Evolutionary conservation across 495 filamentous ascomycete genomes (phyloP).

Genomic region (Paragyromitra xinjiangensis): DNA sequence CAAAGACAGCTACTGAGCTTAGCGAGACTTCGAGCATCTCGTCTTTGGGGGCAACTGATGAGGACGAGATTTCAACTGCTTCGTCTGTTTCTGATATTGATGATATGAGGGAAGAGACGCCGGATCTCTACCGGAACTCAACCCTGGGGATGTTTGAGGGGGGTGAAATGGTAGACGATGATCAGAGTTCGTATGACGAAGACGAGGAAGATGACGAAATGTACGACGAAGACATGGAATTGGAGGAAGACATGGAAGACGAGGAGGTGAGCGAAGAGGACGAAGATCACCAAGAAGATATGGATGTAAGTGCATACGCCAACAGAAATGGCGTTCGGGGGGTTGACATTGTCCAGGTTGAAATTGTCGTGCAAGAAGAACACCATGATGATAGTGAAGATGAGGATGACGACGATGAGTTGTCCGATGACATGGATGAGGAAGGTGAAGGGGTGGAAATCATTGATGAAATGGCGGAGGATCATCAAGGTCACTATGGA

Average conservation of each 20-base stretch:
- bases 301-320: slow-evolving; percentile 65
- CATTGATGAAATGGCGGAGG: slow-evolving; percentile 65
- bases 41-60: slow-evolving; percentile 73
- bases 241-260: slow-evolving; percentile 72
- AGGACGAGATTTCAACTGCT: slow-evolving; percentile 88
- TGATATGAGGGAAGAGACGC: slow-evolving; percentile 92
- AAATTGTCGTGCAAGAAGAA: slow-evolving; percentile 82
- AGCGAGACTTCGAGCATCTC: slow-evolving; percentile 80
- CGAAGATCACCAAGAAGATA: slow-evolving; percentile 74
- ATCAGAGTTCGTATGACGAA: slow-evolving; percentile 75
- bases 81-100: slow-evolving; percentile 89
- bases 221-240: slow-evolving; percentile 64
- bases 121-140: slow-evolving; percentile 95
- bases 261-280: slow-evolving; percentile 87
- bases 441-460: slow-evolving; percentile 68
- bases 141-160: slow-evolving; percentile 94
- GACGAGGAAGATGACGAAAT: slow-evolving; percentile 91
- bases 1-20: slow-evolving; percentile 82
- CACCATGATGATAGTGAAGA: slow-evolving; percentile 71
- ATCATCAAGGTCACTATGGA: slow-evolving; percentile 68
- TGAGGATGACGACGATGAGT: slow-evolving; percentile 73
- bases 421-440: slow-evolving; percentile 68
- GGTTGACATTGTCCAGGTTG: slow-evolving; percentile 72
- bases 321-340: slow-evolving; percentile 16
- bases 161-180: slow-evolving; percentile 85